A percentile compares a stretch with the other conserved stretches of the same genome.
phyloP scores from a whole-genome alignment of 2,329 filamentous ascomycete species.

The Ceratocystis cacaofunesta region DNA sequence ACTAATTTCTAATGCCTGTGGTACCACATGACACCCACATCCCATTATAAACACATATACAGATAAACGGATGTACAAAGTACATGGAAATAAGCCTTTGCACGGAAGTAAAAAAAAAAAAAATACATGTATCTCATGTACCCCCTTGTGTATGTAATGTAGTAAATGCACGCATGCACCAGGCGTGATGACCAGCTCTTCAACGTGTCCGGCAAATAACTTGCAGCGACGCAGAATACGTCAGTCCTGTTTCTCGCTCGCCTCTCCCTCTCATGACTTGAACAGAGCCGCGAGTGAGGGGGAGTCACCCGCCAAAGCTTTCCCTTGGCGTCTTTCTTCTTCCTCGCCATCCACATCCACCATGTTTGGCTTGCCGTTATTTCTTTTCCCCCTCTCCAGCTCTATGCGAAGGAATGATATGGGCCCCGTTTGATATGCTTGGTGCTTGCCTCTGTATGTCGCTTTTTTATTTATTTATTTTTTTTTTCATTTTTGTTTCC shows the following conservation, averaged over 20 bases:
- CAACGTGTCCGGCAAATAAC: neutral
- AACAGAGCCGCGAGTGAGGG: too few relatives aligned
- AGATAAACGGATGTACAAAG: neutral
- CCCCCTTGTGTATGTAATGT: neutral
- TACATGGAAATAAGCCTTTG: neutral
- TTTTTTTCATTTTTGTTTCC: neutral
- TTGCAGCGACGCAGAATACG: neutral
- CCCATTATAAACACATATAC: neutral
- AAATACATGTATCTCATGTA: neutral
- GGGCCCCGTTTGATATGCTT: too few relatives aligned
- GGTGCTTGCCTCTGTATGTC: too few relatives aligned
- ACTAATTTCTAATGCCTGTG: slow-evolving; percentile 5
- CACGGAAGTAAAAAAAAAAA: neutral
- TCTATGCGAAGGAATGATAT: too few relatives aligned
- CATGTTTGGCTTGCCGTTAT: too few relatives aligned
- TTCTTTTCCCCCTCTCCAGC: too few relatives aligned
- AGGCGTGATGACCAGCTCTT: neutral
- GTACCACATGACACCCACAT: slow-evolving; percentile 1
- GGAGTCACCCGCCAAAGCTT: too few relatives aligned
- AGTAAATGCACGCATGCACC: neutral
- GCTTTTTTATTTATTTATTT: neutral
- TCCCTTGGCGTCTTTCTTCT: too few relatives aligned
- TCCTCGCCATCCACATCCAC: too few relatives aligned
- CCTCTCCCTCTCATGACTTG: too few relatives aligned
- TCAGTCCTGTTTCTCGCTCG: neutral